Conservation (phyloP, 1,284 basidiomycete species). For the Ceratobasidium sp. region DNA sequence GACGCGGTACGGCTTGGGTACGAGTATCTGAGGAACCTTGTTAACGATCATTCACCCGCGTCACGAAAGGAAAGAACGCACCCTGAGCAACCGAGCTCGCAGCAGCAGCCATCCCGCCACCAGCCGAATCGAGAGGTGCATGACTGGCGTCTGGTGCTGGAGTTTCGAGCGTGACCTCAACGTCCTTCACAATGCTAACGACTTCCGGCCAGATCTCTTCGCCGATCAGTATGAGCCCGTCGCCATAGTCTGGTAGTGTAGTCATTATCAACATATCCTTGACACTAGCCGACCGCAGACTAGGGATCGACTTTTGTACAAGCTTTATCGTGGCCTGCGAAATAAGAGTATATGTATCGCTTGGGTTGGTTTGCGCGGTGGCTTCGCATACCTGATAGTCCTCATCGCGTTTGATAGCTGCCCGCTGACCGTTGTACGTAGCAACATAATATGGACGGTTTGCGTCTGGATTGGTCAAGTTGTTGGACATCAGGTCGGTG, state of each 20-base stretch:
- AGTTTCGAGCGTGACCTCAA: not conserved
- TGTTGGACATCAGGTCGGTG: not conserved
- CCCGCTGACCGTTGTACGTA: not conserved
- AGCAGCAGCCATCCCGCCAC: no score
- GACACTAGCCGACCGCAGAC: not conserved
- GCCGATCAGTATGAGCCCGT: not conserved
- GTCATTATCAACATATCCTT: not conserved
- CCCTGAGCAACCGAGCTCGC: not conserved
- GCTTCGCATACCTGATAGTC: not conserved
- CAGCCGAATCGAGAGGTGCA: not conserved
- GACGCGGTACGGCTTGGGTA: not conserved
- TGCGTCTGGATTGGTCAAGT: not conserved
- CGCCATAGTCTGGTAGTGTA: not conserved
- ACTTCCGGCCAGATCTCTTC: constrained; percentile 23
- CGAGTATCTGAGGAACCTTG: not conserved
- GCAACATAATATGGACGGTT: not conserved
- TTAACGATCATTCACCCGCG: not conserved
- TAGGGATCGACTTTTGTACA: no score
- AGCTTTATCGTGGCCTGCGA: not conserved
- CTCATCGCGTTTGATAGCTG: not conserved
- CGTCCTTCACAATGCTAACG: not conserved
- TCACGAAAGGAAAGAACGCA: not conserved
- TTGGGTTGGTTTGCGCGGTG: not conserved
- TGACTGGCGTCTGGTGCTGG: not conserved
- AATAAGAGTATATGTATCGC: not conserved